Base-by-base conservation (phyloP, 805 yeast species). In the Starmera caribaea region DNA sequence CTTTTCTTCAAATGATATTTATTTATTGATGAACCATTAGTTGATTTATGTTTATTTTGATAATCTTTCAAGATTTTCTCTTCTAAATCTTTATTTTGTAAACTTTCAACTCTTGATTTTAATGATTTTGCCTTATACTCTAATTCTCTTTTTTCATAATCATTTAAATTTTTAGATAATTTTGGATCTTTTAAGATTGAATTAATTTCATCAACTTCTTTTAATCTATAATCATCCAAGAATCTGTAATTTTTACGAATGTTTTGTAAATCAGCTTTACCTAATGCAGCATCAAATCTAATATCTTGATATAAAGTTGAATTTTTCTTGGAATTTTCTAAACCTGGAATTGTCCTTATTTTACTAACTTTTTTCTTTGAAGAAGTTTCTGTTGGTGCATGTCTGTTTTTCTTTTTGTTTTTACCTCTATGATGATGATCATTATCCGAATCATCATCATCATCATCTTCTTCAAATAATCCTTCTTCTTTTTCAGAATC, bases 281-380 rank as follows among this genome's bases (percentile, higher is more conserved):
- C 97, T 46, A 77, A 76, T 0, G 96, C 88, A 3, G 90, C 73
- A 59, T 92, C 96, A 57, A 92, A 92, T 49, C 98, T 70, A 29
- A 94, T 81, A 63, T 92, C 98, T 37, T 75, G 71, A 55, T 82
- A 80, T 26, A 81, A 60, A 13, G 65, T 66, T 13, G 58, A 50
- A 38, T 58, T 50, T 41, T 61, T 55, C 47, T 58, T 66, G 17
- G 64, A 62, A 17, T 59, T 52, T 37, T 66, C 68, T 35, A 82
- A 55, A 0, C 90, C 92, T 2, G 84, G 90, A 11, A 89, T 79
- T 34, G 79, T 77, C 47, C 97, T 70, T 30, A 86, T 66, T 46
- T 69, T 67, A 0, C 86, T 65, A 1, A 82, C 94, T 14, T 79
- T 81, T 46, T 63, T 72, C 58, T 82, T 87, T 0, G 95, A 66